Conservation (phyloP, 129 eudicot species). For the Artemisia annua region DNA sequence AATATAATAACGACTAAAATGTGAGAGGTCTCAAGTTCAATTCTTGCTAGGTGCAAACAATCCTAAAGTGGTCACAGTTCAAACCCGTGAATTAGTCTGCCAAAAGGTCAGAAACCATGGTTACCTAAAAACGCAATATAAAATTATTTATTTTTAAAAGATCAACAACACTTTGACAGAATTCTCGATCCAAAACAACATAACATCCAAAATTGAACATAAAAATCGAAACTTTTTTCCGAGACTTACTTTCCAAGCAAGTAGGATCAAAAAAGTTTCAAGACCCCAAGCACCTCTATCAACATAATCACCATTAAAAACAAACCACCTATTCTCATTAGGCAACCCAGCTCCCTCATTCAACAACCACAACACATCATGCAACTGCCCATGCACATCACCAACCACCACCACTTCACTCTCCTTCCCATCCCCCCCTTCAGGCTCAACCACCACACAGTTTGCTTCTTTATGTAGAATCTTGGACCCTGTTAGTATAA, state of each 20-base stretch:
- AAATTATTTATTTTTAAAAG: too few species aligned
- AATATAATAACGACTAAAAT: too few species aligned
- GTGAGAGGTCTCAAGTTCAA: too few species aligned
- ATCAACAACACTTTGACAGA: too few species aligned
- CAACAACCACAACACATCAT: slow-evolving; percentile 79
- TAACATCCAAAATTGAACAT: not conserved
- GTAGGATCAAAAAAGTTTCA: slow-evolving; percentile 67
- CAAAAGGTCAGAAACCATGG: too few species aligned
- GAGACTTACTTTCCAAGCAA: slow-evolving; percentile 89
- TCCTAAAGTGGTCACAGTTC: too few species aligned
- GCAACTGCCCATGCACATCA: slow-evolving; percentile 94
- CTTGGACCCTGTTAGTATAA: slow-evolving; percentile 71
- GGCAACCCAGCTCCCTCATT: slow-evolving; percentile 59
- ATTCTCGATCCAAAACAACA: too few species aligned
- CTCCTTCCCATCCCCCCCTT: slow-evolving; percentile 25
- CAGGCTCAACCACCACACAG: slow-evolving; percentile 63
- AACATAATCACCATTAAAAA: slow-evolving; percentile 97
- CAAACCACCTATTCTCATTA: slow-evolving; percentile 63
- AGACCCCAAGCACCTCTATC: slow-evolving; percentile 99
- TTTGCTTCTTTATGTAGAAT: slow-evolving; percentile 88
- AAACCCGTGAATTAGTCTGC: too few species aligned
- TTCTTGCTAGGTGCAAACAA: too few species aligned
- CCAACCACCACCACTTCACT: slow-evolving; percentile 85
- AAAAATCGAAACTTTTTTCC: not conserved
- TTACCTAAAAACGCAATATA: too few species aligned